These are phyloP conservation scores for Diaporthe citriasiana DNA, from an alignment of 2,329 filamentous ascomycete genomes.

Conservation along the genomic window DNA sequence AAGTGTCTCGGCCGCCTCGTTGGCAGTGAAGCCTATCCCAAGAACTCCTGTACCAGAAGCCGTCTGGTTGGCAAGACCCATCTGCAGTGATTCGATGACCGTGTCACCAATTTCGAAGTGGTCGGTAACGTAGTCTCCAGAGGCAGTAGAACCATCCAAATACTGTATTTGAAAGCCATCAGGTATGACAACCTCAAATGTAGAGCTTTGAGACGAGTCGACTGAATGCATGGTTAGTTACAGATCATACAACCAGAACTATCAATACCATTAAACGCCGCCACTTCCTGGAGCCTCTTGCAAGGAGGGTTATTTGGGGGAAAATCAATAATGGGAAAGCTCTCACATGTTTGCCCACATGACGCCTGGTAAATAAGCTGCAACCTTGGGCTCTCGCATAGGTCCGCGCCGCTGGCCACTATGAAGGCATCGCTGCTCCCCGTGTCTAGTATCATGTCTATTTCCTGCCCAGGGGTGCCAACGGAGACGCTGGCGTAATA, in stretches of 20 bases:
- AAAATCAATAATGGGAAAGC: conserved; percentile 41
- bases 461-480: conserved; percentile 69
- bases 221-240: conserved; percentile 42
- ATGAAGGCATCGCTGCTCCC: conserved; percentile 76
- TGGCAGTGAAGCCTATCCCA: conserved; percentile 69
- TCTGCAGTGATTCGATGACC: conserved; percentile 65
- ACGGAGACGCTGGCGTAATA: conserved; percentile 71
- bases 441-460: conserved; percentile 72
- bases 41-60: conserved; percentile 69
- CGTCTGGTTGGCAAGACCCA: conserved; percentile 66
- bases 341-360: conserved; percentile 59
- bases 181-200: conserved; percentile 59
- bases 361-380: conserved; percentile 54
- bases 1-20: conserved; percentile 58
- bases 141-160: conserved; percentile 68
- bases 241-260: neutral
- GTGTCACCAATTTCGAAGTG: conserved; percentile 65
- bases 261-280: neutral
- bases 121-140: conserved; percentile 71
- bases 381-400: conserved; percentile 55
- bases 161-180: conserved; percentile 72
- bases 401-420: conserved; percentile 54
- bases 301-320: neutral
- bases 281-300: neutral
- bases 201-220: conserved; percentile 61